Evolutionary conservation across 257 asterid genomes (phyloP), one percentile per base, ranked within the genome.

Genomic region (Jacaranda copaia): DNA sequence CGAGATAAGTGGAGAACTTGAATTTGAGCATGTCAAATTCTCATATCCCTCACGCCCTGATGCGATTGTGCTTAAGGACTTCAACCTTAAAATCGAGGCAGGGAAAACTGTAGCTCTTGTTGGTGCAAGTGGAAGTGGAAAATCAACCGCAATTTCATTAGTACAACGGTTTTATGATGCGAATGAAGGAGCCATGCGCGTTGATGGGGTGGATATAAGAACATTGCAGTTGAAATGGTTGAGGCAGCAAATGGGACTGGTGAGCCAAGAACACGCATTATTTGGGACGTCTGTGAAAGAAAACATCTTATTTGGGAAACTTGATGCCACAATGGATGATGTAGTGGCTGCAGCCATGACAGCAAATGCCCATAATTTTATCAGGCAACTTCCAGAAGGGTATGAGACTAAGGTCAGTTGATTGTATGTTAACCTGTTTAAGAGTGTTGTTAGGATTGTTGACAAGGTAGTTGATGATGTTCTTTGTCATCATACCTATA

Each of bases 51-150:
- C 94, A 19, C 92, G 98, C 11, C 93, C 91, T 0, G 97, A 92
- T 59, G 32, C 85, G 0, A 10, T 57, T 0, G 89, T 93, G n/a
- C 96, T 93, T 15, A 81, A 84, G 62, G 91, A 87, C 70, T 90
- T 93, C 77, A 78, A 81, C 66, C 94, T 93, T 14, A 90, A 80
- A 52, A 80, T 92, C 57, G 91, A 90, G 65, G 93, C 96, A 0
- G 98, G 98, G 4, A 86, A 87, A 69, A 93, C 91, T 0, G 91
- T 92, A 15, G 98, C 97, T 25, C 93, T 93, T 0, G 97, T 93
- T 15, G 98, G 98, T 3, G 89, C 97, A 1, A 93, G 98, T 18
- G 98, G 98, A 1, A 90, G 97, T 52, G 98, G 98, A 15, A 93
- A 93, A 83, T 93, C 98, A 1, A 93, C 98, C 0, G 92, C 85